Percentiles rank a stretch among this genome's conserved stretches.
Conservation (phyloP, 139 green algal species). For the Tetradesmus lagerheimii region DNA sequence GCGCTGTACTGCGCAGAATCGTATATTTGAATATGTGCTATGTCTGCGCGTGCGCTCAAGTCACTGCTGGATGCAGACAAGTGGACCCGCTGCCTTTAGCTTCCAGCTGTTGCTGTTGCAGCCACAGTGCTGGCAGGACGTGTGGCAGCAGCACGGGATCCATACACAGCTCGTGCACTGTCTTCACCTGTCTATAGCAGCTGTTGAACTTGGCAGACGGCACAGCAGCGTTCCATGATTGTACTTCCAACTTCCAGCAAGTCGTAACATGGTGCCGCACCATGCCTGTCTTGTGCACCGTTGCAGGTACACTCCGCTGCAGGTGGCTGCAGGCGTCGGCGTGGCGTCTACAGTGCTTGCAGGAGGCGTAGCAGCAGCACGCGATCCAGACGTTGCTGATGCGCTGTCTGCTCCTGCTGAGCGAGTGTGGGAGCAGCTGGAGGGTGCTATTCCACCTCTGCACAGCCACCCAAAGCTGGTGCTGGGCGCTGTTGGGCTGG, state of each 20-base stretch:
- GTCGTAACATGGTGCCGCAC: background rate
- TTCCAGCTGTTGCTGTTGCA: slow-evolving; percentile 48
- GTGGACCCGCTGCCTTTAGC: no score
- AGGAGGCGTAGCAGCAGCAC: slow-evolving; percentile 50
- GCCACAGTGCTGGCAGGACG: slow-evolving; percentile 44
- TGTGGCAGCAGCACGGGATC: slow-evolving; percentile 50
- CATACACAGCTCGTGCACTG: no score
- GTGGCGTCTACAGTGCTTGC: slow-evolving; percentile 41
- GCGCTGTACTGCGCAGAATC: no score
- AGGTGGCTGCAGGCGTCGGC: slow-evolving; percentile 57
- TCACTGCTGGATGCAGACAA: slow-evolving; percentile 56
- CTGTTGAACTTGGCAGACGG: no score
- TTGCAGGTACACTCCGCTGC: slow-evolving; percentile 52
- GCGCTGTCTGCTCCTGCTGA: slow-evolving; percentile 15
- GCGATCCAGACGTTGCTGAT: slow-evolving; percentile 57
- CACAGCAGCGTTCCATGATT: slow-evolving; percentile 47
- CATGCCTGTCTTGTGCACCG: background rate
- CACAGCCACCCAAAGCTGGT: slow-evolving; percentile 56
- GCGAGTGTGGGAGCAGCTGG: slow-evolving; percentile 28
- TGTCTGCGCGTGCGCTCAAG: slow-evolving; percentile 48
- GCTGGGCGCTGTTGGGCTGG: no score
- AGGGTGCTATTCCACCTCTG: slow-evolving; percentile 53
- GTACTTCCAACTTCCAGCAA: no score
- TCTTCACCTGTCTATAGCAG: no score
- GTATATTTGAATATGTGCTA: no score